Evolutionary conservation across 768 basidiomycete genomes (phyloP).

Genomic region (Amanita fuliginea): DNA sequence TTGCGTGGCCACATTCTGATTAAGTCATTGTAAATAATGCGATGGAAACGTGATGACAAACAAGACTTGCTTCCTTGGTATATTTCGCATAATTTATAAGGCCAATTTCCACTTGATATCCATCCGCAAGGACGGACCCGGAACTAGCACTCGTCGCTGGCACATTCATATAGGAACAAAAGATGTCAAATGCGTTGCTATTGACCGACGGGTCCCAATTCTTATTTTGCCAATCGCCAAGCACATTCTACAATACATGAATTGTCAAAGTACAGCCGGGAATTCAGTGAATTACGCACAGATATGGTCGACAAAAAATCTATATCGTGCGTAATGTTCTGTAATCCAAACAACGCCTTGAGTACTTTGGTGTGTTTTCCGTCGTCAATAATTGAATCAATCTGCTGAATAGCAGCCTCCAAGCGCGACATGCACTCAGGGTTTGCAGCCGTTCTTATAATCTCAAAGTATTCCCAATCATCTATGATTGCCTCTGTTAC

Average conservation of each 20-base stretch:
- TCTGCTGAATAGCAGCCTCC: slow-evolving; percentile 40
- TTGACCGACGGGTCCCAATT: slow-evolving; percentile 76
- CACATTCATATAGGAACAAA: slow-evolving; percentile 47
- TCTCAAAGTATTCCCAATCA: slow-evolving; percentile 85
- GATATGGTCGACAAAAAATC: slow-evolving; percentile 68
- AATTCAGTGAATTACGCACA: slow-evolving; percentile 23
- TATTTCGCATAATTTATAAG: slow-evolving; percentile 68
- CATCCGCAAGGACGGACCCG: slow-evolving; percentile 29
- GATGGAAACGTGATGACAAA: not conserved
- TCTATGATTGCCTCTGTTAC: slow-evolving; percentile 78
- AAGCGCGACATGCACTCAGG: slow-evolving; percentile 48
- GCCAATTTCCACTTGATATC: slow-evolving; percentile 42
- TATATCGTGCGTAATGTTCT: slow-evolving; percentile 54
- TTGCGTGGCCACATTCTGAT: slow-evolving; percentile 1
- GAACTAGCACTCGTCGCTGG: slow-evolving; percentile 25
- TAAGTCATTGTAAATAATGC: not conserved
- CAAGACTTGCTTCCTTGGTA: slow-evolving; percentile 48
- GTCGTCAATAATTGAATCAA: slow-evolving; percentile 50
- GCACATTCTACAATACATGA: slow-evolving; percentile 33
- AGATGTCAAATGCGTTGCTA: slow-evolving; percentile 53
- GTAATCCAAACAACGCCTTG: slow-evolving; percentile 72
- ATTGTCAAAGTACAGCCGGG: not conserved
- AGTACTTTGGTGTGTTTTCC: slow-evolving; percentile 36
- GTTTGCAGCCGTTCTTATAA: slow-evolving; percentile 63
- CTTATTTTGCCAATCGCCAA: slow-evolving; percentile 72